Conservation (phyloP, 208 protist genomes). For the Leishmania tarentolae region DNA sequence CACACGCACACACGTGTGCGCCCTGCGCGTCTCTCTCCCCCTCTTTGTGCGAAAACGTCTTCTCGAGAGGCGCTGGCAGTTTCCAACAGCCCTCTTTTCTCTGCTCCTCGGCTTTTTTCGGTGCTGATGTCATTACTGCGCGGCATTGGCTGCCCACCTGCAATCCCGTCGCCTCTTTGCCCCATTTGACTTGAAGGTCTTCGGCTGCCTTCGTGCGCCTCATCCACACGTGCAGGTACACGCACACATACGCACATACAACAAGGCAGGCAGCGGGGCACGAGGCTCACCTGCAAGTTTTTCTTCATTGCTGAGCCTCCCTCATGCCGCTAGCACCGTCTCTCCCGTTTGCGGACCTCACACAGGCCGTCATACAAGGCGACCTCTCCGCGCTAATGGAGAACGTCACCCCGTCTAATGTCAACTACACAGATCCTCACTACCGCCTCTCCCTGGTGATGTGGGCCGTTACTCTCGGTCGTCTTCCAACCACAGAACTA, state of each 20-base stretch:
- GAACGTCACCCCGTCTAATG: slow-evolving; percentile 61
- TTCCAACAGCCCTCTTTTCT: not conserved
- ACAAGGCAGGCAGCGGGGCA: not conserved
- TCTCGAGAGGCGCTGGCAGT: not conserved
- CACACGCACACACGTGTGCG: too few relatives aligned
- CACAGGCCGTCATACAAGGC: slow-evolving; percentile 54
- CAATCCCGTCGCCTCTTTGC: not conserved
- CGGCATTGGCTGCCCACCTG: not conserved
- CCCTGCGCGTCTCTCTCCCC: not conserved
- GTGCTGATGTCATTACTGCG: not conserved
- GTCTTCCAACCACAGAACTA: slow-evolving; percentile 50
- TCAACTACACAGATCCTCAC: slow-evolving; percentile 73
- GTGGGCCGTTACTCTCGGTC: slow-evolving; percentile 61
- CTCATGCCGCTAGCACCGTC: slow-evolving; percentile 14
- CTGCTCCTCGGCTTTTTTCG: not conserved
- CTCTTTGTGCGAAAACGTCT: not conserved
- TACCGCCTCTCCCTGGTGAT: slow-evolving; percentile 73
- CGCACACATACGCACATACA: not conserved
- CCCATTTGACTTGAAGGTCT: not conserved
- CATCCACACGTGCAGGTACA: not conserved
- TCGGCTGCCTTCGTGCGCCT: not conserved
- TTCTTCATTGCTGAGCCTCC: not conserved
- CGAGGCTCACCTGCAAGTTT: not conserved
- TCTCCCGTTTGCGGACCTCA: slow-evolving; percentile 25
- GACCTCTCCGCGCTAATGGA: slow-evolving; percentile 43